Base-by-base conservation (phyloP, 352 stramenopile species). In the Globisporangium cederbergense region DNA sequence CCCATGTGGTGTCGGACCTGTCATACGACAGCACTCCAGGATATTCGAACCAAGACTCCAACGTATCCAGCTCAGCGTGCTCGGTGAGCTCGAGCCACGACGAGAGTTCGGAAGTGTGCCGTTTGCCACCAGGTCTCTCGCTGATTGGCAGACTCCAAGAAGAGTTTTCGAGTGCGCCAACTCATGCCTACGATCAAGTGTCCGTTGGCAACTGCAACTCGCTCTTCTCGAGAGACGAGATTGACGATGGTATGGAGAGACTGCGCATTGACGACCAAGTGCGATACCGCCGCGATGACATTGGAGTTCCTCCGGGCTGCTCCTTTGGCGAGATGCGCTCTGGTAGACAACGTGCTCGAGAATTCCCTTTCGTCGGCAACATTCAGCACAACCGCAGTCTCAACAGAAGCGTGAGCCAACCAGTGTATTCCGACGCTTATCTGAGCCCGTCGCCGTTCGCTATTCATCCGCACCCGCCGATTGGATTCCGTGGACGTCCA, bases 131-230 rank as follows among this genome's bases (percentile, higher is more conserved):
- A 1, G 73, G 77, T 36, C 72, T 89, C 68, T 83, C 83, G 0
- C 70, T 91, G 30, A 79, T 93, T 40, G 83, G 90, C 56, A 81
- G 81, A 43, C 89, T 93, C 25, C 81, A 94, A 76, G 83, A 91
- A 64, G 85, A 93, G 53, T 93, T 94, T 32, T 79, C 85, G 14
- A 72, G 83, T 25, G 91, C 79, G 0, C 86, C 86, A 56, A 89
- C 81, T 2, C 82, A 75, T 0, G 78, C 87, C 30, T 93, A 86
- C 47, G 81, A 75, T 20, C 32, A 46, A 10, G 58, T 61, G 7
- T 7, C 56, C 20, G 54, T 28, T 2, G 46, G 16, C 16, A 58
- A 25, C 10, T 30, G 20, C 43, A 59, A 52, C 50, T 58, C 63
- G 2, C n/a, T 60, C 18, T 68, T 64, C 56, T 9, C 36, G 10